Conservation (phyloP, 257 asterid species). For the Gardenia jasminoides region DNA sequence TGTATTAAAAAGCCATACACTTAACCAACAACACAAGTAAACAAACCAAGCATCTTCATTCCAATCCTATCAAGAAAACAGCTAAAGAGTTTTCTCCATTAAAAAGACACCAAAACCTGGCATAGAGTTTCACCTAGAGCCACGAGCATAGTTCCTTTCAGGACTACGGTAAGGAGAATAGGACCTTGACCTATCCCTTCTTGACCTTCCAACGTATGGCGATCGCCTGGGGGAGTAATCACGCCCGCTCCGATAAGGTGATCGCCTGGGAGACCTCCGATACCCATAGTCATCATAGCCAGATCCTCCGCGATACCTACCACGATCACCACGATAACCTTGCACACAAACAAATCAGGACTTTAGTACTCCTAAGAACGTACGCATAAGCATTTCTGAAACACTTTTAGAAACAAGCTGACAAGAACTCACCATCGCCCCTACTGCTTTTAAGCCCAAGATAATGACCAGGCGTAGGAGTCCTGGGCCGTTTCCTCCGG, state of each 20-base stretch:
- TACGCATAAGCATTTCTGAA: slow-evolving; percentile 2
- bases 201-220: slow-evolving; percentile 74
- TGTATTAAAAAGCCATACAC: not conserved
- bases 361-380: not conserved
- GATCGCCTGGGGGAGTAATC: slow-evolving; percentile 51
- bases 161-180: slow-evolving; percentile 66
- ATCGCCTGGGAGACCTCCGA: slow-evolving; percentile 75
- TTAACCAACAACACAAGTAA: not conserved
- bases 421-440: slow-evolving; percentile 60
- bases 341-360: slow-evolving; percentile 20
- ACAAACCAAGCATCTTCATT: not conserved
- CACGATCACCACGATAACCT: slow-evolving; percentile 61
- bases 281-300: slow-evolving; percentile 76
- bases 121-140: slow-evolving; percentile 48
- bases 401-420: not conserved
- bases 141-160: slow-evolving; percentile 57
- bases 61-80: not conserved
- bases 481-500: slow-evolving; percentile 42
- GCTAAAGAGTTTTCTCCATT: not conserved
- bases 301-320: slow-evolving; percentile 72
- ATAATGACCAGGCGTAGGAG: slow-evolving; percentile 98
- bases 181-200: slow-evolving; percentile 77
- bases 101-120: not conserved
- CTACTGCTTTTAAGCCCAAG: slow-evolving; percentile 90
- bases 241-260: slow-evolving; percentile 44